A percentile compares a stretch with the other conserved stretches of the same genome.
Conservation (phyloP, 1,139 yeast species). For the Hemisphaericaspora subhashii region DNA sequence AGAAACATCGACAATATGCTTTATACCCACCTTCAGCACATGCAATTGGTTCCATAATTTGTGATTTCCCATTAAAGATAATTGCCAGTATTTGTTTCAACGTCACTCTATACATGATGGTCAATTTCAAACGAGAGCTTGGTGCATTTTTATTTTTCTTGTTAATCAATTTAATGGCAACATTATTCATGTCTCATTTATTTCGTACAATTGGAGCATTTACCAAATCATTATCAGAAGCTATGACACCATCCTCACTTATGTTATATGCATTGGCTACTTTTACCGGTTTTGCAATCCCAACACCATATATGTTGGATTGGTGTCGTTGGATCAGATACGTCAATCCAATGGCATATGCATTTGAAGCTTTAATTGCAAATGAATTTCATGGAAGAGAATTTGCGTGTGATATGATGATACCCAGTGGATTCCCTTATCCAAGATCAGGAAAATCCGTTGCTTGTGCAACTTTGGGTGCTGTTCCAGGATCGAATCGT, state of each 20-base stretch:
- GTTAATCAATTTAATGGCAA: conserved; percentile 41
- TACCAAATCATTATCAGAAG: conserved; percentile 55
- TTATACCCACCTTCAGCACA: conserved; percentile 70
- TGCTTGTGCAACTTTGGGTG: conserved; percentile 67
- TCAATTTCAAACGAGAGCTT: conserved; percentile 54
- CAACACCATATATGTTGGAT: conserved; percentile 57
- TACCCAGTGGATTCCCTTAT: conserved; percentile 57
- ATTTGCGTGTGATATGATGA: conserved; percentile 46
- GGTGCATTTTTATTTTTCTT: conserved; percentile 61
- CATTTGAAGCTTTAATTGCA: conserved; percentile 56
- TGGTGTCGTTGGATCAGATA: conserved; percentile 66
- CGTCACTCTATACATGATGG: conserved; percentile 56
- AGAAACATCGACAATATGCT: conserved; percentile 62
- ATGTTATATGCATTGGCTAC: conserved; percentile 52
- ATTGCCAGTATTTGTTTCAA: conserved; percentile 45
- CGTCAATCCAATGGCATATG: conserved; percentile 57
- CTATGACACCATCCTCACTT: conserved; percentile 62
- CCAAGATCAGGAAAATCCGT: conserved; percentile 44
- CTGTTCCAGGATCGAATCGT: conserved; percentile 52
- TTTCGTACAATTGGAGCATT: conserved; percentile 62
- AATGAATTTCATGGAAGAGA: conserved; percentile 53
- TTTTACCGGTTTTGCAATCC: conserved; percentile 61
- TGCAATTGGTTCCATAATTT: conserved; percentile 56
- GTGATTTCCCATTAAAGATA: conserved; percentile 58
- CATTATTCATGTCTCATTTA: conserved; percentile 55